A percentile compares a stretch with the other conserved stretches of the same genome.
phyloP scores from a whole-genome alignment of 176 grass and related monocot species.

The Triticum timopheevii region DNA sequence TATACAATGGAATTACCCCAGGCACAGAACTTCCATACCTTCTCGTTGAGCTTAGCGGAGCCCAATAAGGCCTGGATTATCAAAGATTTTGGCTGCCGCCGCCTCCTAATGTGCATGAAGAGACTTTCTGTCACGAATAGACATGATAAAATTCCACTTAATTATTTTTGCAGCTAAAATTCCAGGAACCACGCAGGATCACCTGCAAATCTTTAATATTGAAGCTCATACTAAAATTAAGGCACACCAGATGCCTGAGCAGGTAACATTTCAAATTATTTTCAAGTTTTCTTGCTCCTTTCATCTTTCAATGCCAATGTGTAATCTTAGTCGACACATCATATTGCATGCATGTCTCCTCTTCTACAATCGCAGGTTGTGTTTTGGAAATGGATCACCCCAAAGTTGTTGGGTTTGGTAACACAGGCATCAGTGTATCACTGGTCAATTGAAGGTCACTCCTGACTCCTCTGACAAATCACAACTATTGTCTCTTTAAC shows the following conservation, averaged over 20 bases:
- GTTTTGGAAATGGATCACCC: slow-evolving; percentile 98
- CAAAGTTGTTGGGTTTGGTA: slow-evolving; percentile 72
- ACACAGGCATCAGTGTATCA: slow-evolving; percentile 87
- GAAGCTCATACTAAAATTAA: slow-evolving; percentile 95
- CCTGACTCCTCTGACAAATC: neutral
- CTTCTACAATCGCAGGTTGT: slow-evolving; percentile 52
- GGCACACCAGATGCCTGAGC: slow-evolving; percentile 98
- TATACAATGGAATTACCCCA: neutral
- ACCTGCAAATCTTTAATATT: slow-evolving; percentile 98
- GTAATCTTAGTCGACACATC: neutral
- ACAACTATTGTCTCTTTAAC: neutral
- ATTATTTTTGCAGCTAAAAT: slow-evolving; percentile 70
- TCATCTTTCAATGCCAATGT: neutral
- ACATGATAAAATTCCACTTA: neutral
- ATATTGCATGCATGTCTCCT: neutral
- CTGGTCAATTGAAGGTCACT: slow-evolving; percentile 92
- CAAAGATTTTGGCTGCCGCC: too few species aligned
- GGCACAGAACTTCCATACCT: neutral
- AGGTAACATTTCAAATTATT: slow-evolving; percentile 22
- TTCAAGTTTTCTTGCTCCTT: neutral
- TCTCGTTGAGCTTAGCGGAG: neutral
- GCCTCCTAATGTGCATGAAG: too few species aligned
- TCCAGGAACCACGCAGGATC: slow-evolving; percentile 87
- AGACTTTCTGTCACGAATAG: neutral
- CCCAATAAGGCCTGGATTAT: too few species aligned